These are phyloP conservation scores for Nemania abortiva DNA, from an alignment of 2,329 filamentous ascomycete species.

Conservation along the genomic window DNA sequence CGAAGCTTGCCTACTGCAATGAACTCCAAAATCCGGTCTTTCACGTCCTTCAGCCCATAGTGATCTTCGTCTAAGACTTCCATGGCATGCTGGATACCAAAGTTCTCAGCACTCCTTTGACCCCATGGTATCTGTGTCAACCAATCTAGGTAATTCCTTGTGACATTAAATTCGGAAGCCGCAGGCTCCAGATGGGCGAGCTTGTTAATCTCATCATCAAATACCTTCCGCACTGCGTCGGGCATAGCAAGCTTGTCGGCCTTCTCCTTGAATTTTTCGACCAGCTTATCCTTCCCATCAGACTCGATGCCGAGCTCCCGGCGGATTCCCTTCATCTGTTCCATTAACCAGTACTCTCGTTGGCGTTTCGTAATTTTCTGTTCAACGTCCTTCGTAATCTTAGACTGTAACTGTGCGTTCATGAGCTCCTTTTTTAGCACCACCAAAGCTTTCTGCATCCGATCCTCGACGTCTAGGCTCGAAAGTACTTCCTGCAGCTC, in stretches of 20 bases:
- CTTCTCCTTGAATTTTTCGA: conserved; percentile 98
- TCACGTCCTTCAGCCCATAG: conserved; percentile 96
- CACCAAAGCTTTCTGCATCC: conserved; percentile 89
- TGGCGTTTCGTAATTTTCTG: conserved; percentile 97
- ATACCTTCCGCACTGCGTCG: conserved; percentile 95
- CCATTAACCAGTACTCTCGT: conserved; percentile 98
- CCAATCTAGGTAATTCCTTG: conserved; percentile 98
- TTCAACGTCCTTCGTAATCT: conserved; percentile 98
- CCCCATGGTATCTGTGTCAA: conserved; percentile 98
- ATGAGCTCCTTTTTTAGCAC: conserved; percentile 98
- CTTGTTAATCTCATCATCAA: conserved; percentile 98
- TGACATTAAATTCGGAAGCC: conserved; percentile 98
- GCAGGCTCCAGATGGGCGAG: conserved; percentile 93
- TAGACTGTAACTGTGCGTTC: conserved; percentile 96
- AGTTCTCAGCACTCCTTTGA: conserved; percentile 94
- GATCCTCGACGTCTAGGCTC: conserved; percentile 89
- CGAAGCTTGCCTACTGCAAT: conserved; percentile 98
- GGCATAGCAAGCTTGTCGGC: conserved; percentile 95
- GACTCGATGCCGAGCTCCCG: conserved; percentile 96
- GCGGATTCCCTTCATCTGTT: conserved; percentile 99
- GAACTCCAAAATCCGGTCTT: conserved; percentile 97
- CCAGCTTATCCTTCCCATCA: conserved; percentile 97
- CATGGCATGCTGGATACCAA: conserved; percentile 91
- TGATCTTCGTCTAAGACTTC: conserved; percentile 95
- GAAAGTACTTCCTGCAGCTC: conserved; percentile 94